Conservation (phyloP, 441 rosid genomes). For the Geranium incanum region DNA sequence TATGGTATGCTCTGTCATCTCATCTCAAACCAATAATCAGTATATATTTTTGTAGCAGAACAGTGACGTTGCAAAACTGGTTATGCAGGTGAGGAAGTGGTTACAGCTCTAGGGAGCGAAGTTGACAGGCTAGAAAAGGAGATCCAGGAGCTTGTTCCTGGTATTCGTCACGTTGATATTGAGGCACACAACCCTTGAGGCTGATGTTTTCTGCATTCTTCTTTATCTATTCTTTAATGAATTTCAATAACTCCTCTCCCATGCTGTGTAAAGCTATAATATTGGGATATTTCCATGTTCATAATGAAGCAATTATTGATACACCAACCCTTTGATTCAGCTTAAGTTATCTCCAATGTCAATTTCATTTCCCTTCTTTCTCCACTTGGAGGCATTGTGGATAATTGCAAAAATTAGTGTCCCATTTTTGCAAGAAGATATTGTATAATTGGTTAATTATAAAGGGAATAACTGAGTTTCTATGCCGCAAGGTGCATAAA, state of each 20-base stretch:
- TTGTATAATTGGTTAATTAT: too few relatives aligned
- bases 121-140: slow-evolving; percentile 89
- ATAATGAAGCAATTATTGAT: not conserved
- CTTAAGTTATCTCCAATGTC: not conserved
- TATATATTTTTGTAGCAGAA: not conserved
- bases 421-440: too few relatives aligned
- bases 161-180: slow-evolving; percentile 89
- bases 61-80: not conserved
- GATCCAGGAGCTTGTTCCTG: slow-evolving; percentile 92
- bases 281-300: not conserved
- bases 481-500: too few relatives aligned
- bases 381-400: not conserved
- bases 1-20: slow-evolving; percentile 47
- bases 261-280: not conserved
- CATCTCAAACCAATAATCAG: not conserved
- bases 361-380: not conserved
- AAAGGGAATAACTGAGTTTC: too few relatives aligned
- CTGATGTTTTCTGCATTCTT: not conserved
- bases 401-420: too few relatives aligned
- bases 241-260: not conserved
- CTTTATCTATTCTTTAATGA: not conserved
- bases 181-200: slow-evolving; percentile 84
- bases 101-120: slow-evolving; percentile 91
- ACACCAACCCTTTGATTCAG: not conserved
- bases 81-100: slow-evolving; percentile 87